A percentile compares a stretch with the other conserved stretches of the same genome.
Evolutionary conservation across 2,329 filamentous ascomycete species (phyloP).

Genomic region (Orbilia ellipsospora): DNA sequence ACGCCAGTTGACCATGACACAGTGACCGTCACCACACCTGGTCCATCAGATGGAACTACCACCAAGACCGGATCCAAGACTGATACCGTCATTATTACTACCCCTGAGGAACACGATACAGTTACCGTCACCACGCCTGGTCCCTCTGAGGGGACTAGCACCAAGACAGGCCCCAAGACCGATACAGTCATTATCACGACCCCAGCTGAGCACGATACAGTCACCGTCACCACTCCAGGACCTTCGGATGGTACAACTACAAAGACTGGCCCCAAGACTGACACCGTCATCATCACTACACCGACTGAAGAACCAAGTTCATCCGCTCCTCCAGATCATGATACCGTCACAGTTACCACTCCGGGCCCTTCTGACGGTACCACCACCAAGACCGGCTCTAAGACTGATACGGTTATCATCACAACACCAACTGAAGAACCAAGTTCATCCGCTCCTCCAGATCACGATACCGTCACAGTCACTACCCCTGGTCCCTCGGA

Average conservation of each 20-base stretch:
- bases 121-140: too few species aligned
- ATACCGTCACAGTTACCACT: neutral
- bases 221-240: too few species aligned
- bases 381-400: neutral
- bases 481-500: too few species aligned
- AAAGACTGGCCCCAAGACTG: neutral
- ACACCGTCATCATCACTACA: slow-evolving; percentile 1
- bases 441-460: too few species aligned
- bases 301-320: neutral
- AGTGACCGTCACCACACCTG: too few species aligned
- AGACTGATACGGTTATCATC: neutral
- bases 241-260: too few species aligned
- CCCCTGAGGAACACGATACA: too few species aligned
- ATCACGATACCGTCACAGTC: neutral
- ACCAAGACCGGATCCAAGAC: neutral
- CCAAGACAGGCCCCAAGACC: neutral
- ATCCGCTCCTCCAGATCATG: neutral
- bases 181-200: neutral
- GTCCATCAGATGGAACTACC: neutral
- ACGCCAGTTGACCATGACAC: too few species aligned
- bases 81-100: slow-evolving; percentile 4
- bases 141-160: neutral
- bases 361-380: neutral
- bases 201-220: too few species aligned
- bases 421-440: neutral